A percentile compares a stretch with the other conserved stretches of the same genome.
Evolutionary conservation across 768 basidiomycete genomes (phyloP).

Genomic region (Leccinellum albellum): DNA sequence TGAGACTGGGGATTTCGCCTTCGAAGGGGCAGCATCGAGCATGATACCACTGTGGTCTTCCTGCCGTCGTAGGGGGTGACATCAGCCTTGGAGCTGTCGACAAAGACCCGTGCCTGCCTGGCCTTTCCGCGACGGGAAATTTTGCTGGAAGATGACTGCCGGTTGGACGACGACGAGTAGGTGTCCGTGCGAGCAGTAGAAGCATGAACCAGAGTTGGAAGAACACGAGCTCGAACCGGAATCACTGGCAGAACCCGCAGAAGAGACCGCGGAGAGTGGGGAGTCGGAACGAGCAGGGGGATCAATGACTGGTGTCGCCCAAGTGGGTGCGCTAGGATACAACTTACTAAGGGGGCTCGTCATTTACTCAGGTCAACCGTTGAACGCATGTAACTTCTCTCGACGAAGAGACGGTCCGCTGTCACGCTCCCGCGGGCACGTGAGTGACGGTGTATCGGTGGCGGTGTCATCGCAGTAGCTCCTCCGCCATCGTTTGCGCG

Average conservation of each 20-base stretch:
- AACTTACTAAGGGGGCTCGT: too few relatives aligned
- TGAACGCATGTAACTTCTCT: too few relatives aligned
- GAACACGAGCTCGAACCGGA: conserved; percentile 57
- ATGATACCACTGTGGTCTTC: conserved; percentile 89
- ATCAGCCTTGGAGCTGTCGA: conserved; percentile 71
- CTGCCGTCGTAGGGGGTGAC: conserved; percentile 86
- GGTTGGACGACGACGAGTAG: conserved; percentile 37
- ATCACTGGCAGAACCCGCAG: too few relatives aligned
- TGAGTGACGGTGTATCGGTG: too few relatives aligned
- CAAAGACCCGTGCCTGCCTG: conserved; percentile 64
- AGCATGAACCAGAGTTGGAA: conserved; percentile 68
- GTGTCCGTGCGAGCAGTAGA: conserved; percentile 55
- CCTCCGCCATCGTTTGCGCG: too few relatives aligned
- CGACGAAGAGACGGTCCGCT: too few relatives aligned
- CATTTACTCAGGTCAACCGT: too few relatives aligned
- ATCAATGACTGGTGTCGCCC: conserved; percentile 62
- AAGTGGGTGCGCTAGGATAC: conserved; percentile 62
- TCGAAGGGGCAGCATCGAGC: conserved; percentile 56
- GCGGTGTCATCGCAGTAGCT: too few relatives aligned
- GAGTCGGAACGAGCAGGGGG: conserved; percentile 50
- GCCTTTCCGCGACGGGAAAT: conserved; percentile 67
- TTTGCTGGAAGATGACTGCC: conserved; percentile 44
- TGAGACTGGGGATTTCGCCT: conserved; percentile 30
- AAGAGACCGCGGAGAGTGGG: conserved; percentile 54
- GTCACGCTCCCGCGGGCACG: too few relatives aligned